A percentile compares a stretch with the other conserved stretches of the same genome.
Conservation (phyloP, 106 monocot species). For the Apostasia shenzhenica region DNA sequence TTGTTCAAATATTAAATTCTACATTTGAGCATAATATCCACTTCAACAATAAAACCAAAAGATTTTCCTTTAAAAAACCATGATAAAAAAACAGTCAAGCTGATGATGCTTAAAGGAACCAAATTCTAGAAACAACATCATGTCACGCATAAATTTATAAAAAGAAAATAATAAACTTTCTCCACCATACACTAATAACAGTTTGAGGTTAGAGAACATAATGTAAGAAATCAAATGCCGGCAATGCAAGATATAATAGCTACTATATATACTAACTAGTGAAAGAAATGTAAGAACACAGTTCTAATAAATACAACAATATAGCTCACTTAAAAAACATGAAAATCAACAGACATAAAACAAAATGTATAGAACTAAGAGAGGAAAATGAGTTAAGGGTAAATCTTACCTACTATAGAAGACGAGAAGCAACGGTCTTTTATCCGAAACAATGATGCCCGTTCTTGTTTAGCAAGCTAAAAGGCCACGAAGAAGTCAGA, state of each 20-base stretch:
- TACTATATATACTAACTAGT: background rate
- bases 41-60: background rate
- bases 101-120: no score
- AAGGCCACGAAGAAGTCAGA: background rate
- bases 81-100: no score
- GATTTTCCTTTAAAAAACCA: no score
- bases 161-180: background rate
- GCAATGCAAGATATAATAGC: background rate
- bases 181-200: background rate
- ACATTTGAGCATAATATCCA: background rate
- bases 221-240: no score
- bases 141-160: no score
- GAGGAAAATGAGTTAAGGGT: background rate
- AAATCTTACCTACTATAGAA: background rate
- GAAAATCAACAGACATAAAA: background rate
- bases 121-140: no score
- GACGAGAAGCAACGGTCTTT: background rate
- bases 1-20: no score
- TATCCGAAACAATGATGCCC: slow-evolving; percentile 1
- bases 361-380: background rate
- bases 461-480: background rate
- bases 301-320: background rate
- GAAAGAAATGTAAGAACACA: background rate
- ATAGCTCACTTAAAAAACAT: background rate
- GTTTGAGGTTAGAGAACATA: no score